Evolutionary conservation across 225 moss, liverwort and hornwort genomes (phyloP).

Genomic region (Bryoerythrophyllum caledonicum): DNA sequence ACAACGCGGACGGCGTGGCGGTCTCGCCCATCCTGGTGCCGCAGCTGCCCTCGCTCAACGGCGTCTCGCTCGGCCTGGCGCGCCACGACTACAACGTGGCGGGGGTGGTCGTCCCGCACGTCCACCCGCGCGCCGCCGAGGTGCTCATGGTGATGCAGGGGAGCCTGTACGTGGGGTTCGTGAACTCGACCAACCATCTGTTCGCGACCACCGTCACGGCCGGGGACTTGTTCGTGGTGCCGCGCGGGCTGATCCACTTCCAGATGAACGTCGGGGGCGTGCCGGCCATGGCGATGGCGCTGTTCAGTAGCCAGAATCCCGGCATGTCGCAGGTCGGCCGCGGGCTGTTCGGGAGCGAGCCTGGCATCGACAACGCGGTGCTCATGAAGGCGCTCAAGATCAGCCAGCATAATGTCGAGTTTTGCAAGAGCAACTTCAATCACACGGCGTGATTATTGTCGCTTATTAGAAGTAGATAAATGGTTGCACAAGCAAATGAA

Average conservation of each 20-base stretch:
- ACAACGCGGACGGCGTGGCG: neutral
- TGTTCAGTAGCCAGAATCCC: constrained; percentile 35
- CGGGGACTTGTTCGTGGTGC: constrained; percentile 34
- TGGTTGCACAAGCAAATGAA: too few relatives aligned
- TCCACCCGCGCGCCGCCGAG: constrained; percentile 29
- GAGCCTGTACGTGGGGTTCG: constrained; percentile 31
- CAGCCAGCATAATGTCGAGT: constrained; percentile 17
- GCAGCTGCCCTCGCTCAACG: constrained; percentile 30
- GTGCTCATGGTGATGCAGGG: constrained; percentile 15
- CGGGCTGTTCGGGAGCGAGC: constrained; percentile 6
- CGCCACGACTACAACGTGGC: constrained; percentile 17
- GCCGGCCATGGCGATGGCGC: constrained; percentile 4
- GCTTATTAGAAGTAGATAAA: too few relatives aligned
- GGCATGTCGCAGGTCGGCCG: constrained; percentile 16
- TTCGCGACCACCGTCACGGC: constrained; percentile 21
- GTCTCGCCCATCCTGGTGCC: constrained; percentile 25
- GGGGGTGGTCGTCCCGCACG: constrained; percentile 20
- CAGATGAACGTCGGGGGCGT: constrained; percentile 12
- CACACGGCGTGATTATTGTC: neutral
- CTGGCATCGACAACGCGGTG: constrained; percentile 24
- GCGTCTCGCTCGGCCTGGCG: neutral
- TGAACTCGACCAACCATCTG: constrained; percentile 24
- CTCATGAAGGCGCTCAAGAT: constrained; percentile 28
- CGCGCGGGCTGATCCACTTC: constrained; percentile 23
- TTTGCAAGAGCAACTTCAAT: constrained; percentile 21